Conservation (phyloP, 306 rosid species). For the Cucurbita maxima region DNA sequence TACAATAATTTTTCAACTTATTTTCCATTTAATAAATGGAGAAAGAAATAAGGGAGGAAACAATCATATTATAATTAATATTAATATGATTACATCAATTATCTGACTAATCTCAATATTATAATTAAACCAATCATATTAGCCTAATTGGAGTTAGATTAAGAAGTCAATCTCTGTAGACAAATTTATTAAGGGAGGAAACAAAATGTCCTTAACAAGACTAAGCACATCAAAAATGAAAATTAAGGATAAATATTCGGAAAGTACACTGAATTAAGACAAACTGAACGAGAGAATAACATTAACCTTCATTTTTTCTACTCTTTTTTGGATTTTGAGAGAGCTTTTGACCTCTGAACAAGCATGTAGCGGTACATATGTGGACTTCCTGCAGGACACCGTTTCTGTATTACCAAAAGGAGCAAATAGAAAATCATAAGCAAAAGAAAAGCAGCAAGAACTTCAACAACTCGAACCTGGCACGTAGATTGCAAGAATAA, state of each 20-base stretch:
- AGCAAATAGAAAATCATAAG: neutral
- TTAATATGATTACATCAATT: too few relatives aligned
- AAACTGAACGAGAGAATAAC: neutral
- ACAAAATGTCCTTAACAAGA: neutral
- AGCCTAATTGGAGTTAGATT: too few relatives aligned
- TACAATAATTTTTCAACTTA: neutral
- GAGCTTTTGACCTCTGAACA: conserved; percentile 63
- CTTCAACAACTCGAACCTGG: conserved; percentile 39
- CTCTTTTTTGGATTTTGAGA: conserved; percentile 43
- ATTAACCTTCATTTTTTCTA: conserved; percentile 18
- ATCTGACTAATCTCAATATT: neutral
- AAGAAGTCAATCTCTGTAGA: too few relatives aligned
- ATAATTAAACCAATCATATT: neutral
- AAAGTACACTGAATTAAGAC: neutral
- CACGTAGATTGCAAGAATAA: conserved; percentile 33
- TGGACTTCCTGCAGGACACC: conserved; percentile 47
- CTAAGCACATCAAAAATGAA: neutral
- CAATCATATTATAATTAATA: too few relatives aligned
- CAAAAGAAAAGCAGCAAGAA: neutral
- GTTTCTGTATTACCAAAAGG: conserved; percentile 6
- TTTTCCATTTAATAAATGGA: neutral
- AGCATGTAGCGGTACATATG: conserved; percentile 66
- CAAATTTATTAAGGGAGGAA: too few relatives aligned
- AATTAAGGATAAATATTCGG: neutral
- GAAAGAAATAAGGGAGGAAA: too few relatives aligned